Evolutionary conservation across 192 early-diverging fungal genomes (phyloP).

Genomic region (Coemansia sp.): DNA sequence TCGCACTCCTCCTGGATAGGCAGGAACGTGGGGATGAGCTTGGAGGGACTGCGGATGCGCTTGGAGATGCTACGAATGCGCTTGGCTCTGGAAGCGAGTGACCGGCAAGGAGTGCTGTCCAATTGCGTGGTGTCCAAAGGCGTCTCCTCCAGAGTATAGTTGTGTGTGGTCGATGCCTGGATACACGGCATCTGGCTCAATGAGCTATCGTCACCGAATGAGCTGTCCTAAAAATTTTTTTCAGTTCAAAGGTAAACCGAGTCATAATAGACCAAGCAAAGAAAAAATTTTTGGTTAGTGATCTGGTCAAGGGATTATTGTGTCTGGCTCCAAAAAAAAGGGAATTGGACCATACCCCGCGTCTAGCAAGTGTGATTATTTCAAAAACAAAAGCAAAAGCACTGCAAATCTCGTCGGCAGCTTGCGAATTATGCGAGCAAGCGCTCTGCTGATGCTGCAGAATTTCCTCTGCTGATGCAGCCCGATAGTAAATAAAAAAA

Average conservation of each 20-base stretch:
- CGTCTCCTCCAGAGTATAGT: constrained; percentile 3
- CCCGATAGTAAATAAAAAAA: background rate
- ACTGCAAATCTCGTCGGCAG: too few species aligned
- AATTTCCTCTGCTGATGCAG: background rate
- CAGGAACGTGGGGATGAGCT: constrained; percentile 20
- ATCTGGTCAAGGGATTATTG: background rate
- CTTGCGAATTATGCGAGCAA: too few species aligned
- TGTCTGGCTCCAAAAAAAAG: too few species aligned
- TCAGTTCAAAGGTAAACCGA: background rate
- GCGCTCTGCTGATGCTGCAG: background rate
- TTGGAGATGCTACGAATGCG: constrained; percentile 19
- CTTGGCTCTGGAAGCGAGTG: background rate
- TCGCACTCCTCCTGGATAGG: constrained; percentile 14
- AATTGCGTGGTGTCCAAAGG: constrained; percentile 17
- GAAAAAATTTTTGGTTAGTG: background rate
- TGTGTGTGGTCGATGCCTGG: constrained; percentile 15
- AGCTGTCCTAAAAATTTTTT: constrained; percentile 27
- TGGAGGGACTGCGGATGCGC: constrained; percentile 35
- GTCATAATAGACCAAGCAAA: background rate
- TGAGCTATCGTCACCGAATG: constrained; percentile 43
- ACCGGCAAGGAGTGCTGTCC: constrained; percentile 21
- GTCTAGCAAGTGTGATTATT: too few species aligned
- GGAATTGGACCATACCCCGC: too few species aligned
- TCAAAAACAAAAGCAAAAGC: too few species aligned
- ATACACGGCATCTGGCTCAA: constrained; percentile 35